A percentile compares a stretch with the other conserved stretches of the same genome.
These are phyloP conservation scores for Phialemoniopsis sp. DNA, from an alignment of 2,329 filamentous ascomycete species.

Conservation along the genomic window DNA sequence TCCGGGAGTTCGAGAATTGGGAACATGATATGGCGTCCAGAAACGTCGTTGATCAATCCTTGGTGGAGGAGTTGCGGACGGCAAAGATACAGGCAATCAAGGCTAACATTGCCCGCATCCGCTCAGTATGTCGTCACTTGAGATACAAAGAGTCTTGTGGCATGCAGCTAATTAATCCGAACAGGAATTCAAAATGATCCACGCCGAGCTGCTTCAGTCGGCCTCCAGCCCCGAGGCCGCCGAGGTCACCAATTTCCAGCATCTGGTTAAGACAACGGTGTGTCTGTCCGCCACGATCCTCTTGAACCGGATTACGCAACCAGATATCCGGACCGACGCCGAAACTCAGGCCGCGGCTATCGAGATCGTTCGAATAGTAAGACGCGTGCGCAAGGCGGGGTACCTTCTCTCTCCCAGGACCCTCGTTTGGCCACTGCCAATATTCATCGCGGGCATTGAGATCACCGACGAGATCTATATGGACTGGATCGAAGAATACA, in stretches of 20 bases:
- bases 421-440: slow-evolving; percentile 12
- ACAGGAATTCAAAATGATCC: slow-evolving; percentile 3
- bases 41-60: neutral
- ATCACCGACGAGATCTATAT: slow-evolving; percentile 14
- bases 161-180: no score
- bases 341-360: slow-evolving; percentile 5
- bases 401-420: slow-evolving; percentile 1
- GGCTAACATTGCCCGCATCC: slow-evolving; percentile 9
- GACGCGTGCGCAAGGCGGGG: slow-evolving; percentile 1
- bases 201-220: slow-evolving; percentile 1
- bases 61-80: slow-evolving; percentile 2
- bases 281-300: slow-evolving; percentile 4
- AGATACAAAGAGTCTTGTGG: no score
- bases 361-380: slow-evolving; percentile 6
- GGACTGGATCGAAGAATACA: slow-evolving; percentile 8
- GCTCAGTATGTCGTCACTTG: neutral
- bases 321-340: slow-evolving; percentile 4
- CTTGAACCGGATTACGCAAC: slow-evolving; percentile 1
- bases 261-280: slow-evolving; percentile 4
- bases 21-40: neutral
- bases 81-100: slow-evolving; percentile 8
- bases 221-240: slow-evolving; percentile 2
- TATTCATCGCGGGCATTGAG: slow-evolving; percentile 16
- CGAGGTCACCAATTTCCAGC: slow-evolving; percentile 4
- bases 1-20: slow-evolving; percentile 4